phyloP scores from a whole-genome alignment of 129 eudicot genomes.

The Centella asiatica region DNA sequence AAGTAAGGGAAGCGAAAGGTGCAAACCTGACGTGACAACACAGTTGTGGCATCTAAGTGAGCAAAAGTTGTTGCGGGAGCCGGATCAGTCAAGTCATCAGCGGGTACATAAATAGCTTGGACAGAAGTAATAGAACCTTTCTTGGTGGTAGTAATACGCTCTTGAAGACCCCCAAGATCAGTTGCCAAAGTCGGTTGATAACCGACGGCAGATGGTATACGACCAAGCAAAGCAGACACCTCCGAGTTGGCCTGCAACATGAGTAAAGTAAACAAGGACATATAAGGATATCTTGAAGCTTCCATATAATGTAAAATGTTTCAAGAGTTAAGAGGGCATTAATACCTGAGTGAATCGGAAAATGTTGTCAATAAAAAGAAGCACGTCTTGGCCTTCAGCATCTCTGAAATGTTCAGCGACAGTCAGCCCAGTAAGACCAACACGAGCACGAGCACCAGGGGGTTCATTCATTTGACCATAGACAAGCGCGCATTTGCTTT shows the following conservation, averaged over 20 bases:
- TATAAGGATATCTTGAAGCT: background rate
- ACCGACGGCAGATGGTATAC: conserved; percentile 96
- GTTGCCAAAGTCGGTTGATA: conserved; percentile 94
- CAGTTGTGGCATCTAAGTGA: conserved; percentile 96
- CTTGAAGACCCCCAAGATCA: conserved; percentile 97
- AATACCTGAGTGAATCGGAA: conserved; percentile 93
- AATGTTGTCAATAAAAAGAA: conserved; percentile 94
- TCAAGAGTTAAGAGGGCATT: background rate
- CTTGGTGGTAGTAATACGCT: conserved; percentile 88
- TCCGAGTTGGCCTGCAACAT: conserved; percentile 71
- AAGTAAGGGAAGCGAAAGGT: background rate
- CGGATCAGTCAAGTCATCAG: conserved; percentile 95
- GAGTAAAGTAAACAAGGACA: background rate
- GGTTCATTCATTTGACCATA: conserved; percentile 99
- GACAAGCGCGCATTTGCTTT: conserved; percentile 96
- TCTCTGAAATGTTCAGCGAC: conserved; percentile 98
- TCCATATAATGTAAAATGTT: background rate
- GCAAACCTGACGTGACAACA: conserved; percentile 69
- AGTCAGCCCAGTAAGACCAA: conserved; percentile 93
- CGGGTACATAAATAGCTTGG: conserved; percentile 91
- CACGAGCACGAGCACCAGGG: conserved; percentile 99
- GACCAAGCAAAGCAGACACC: conserved; percentile 90
- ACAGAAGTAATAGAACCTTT: conserved; percentile 88
- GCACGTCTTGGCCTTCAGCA: conserved; percentile 98
- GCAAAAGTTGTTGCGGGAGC: conserved; percentile 97